A percentile compares a stretch with the other conserved stretches of the same genome.
phyloP scores from a whole-genome alignment of 2,329 filamentous ascomycete species.

The Colletotrichum tanaceti region DNA sequence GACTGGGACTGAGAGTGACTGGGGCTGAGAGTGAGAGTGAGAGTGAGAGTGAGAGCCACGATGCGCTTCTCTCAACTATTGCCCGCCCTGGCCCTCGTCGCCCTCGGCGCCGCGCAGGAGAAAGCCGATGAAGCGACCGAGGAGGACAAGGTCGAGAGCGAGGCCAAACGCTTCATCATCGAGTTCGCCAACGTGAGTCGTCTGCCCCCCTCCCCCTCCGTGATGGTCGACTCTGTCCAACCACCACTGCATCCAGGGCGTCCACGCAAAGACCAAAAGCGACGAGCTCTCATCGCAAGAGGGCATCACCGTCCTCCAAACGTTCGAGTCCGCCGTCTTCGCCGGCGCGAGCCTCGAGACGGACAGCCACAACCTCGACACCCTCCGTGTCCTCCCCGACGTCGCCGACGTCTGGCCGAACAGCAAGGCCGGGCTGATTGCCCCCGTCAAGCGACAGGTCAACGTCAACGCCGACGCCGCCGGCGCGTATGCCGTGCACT shows the following conservation, averaged over 20 bases:
- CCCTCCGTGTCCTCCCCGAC: conserved; percentile 25
- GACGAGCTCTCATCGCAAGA: conserved; percentile 25
- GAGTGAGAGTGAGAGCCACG: background rate
- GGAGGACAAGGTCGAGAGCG: background rate
- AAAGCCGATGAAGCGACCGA: background rate
- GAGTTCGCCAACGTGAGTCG: conserved; percentile 29
- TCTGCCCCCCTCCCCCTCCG: background rate
- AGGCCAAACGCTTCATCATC: conserved; percentile 37
- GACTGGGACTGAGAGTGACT: no score
- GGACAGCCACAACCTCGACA: conserved; percentile 33
- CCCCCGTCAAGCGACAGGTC: conserved; percentile 26
- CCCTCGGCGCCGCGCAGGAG: conserved; percentile 3
- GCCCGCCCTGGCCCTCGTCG: conserved; percentile 8
- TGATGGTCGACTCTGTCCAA: no score
- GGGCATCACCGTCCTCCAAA: conserved; percentile 32
- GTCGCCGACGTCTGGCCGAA: conserved; percentile 34
- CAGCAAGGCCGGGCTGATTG: conserved; percentile 23
- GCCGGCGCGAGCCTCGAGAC: conserved; percentile 37
- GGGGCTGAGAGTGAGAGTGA: no score
- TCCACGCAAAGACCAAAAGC: conserved; percentile 10
- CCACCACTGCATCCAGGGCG: conserved; percentile 1
- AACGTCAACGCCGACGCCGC: conserved; percentile 8
- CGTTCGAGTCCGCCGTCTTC: conserved; percentile 35
- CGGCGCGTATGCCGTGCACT: conserved; percentile 32
- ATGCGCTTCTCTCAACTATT: conserved; percentile 20